Percentiles rank a stretch among this genome's conserved stretches.
These are phyloP conservation scores for Simmondsia chinensis DNA, from an alignment of 148 eudicot species.

Conservation along the genomic window DNA sequence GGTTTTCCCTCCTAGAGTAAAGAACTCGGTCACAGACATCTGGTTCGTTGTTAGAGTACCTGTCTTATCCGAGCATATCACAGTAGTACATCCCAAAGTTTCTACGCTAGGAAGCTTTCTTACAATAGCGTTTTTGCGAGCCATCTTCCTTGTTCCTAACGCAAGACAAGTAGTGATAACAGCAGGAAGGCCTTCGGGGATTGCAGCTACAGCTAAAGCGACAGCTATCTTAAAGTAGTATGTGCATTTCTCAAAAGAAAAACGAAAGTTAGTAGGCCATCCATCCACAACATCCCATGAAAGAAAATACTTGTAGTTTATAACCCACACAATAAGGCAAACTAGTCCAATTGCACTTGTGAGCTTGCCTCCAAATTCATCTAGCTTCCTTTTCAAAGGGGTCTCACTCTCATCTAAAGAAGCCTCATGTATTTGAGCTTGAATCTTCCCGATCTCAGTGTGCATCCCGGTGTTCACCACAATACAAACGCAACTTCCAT, in stretches of 20 bases:
- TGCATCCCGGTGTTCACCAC: conserved; percentile 59
- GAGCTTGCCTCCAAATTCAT: conserved; percentile 66
- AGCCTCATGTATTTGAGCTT: conserved; percentile 70
- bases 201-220: conserved; percentile 83
- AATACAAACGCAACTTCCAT: conserved; percentile 57
- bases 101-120: conserved; percentile 85
- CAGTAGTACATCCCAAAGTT: conserved; percentile 86
- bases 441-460: conserved; percentile 71
- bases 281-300: conserved; percentile 70
- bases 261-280: conserved; percentile 56
- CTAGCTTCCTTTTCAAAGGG: conserved; percentile 73
- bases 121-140: conserved; percentile 75
- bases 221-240: conserved; percentile 78
- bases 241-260: conserved; percentile 80
- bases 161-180: conserved; percentile 84
- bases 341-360: conserved; percentile 56
- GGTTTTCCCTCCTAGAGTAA: conserved; percentile 53
- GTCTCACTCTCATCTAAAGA: conserved; percentile 62
- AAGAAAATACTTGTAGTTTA: conserved; percentile 69
- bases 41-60: conserved; percentile 92
- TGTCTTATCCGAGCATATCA: conserved; percentile 87
- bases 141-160: conserved; percentile 83
- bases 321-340: conserved; percentile 63
- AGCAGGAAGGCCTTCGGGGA: conserved; percentile 83
- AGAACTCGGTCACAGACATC: conserved; percentile 75